These are phyloP conservation scores for Penicillium glabrum DNA, from an alignment of 2,329 filamentous ascomycete genomes.

Conservation along the genomic window DNA sequence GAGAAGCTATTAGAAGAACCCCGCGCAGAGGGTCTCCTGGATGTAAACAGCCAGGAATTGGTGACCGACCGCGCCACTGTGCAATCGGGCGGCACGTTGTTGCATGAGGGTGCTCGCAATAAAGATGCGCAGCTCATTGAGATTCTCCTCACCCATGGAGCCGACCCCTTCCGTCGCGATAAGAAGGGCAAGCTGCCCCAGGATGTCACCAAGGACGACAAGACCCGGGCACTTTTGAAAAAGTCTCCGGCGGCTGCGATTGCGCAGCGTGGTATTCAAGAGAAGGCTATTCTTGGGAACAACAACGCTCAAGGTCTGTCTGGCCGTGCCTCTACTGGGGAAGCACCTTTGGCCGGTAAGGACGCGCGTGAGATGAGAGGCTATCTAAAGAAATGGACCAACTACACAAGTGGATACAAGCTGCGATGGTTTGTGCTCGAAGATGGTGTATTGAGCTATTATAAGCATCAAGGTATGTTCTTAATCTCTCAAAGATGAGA, in stretches of 20 bases:
- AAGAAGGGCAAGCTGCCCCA: conserved; percentile 94
- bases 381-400: conserved; percentile 99
- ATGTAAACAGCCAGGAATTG: conserved; percentile 90
- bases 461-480: conserved; percentile 78
- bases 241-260: conserved; percentile 91
- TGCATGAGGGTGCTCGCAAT: conserved; percentile 90
- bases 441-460: conserved; percentile 96
- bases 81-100: conserved; percentile 81
- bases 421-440: conserved; percentile 96
- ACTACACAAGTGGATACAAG: conserved; percentile 97
- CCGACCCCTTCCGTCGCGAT: conserved; percentile 92
- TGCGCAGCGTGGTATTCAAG: conserved; percentile 92
- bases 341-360: conserved; percentile 65
- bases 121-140: conserved; percentile 87
- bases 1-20: conserved; percentile 81
- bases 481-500: background rate
- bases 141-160: conserved; percentile 85
- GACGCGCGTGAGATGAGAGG: conserved; percentile 97
- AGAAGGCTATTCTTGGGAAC: conserved; percentile 90
- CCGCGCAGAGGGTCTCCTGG: conserved; percentile 79
- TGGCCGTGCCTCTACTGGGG: conserved; percentile 41
- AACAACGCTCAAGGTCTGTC: conserved; percentile 60
- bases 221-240: conserved; percentile 83
- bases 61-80: conserved; percentile 75
- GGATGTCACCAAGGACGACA: conserved; percentile 93